Evolutionary conservation across 371 early-diverging fungal species (phyloP), one percentile per base, ranked within the genome.

Genomic region (Rhizomucor pusillus): DNA sequence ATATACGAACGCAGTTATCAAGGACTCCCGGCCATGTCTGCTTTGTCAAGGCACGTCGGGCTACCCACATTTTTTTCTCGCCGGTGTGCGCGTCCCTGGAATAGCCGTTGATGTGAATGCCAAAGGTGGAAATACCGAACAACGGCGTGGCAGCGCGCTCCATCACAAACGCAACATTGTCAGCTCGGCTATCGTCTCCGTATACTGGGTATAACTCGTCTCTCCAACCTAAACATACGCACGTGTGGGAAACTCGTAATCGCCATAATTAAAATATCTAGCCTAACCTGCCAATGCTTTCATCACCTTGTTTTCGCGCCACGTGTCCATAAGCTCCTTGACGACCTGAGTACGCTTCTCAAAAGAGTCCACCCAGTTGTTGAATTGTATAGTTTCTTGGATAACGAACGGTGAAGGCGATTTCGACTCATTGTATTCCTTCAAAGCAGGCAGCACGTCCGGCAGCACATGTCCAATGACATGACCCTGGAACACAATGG

Each of bases 21-120:
- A 95, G 66, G 61, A 84, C 61, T 1, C 90, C 90, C 0, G 96
- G 94, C 79, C 90, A 95, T 2, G 93, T 94, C 16, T 74, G 90
- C 59, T 97, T 97, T 5, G 84, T 83, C 20, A 57, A 29, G 9
- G 90, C 79, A 10, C 95, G 81, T 59, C 81, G 71, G 2, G 91
- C 95, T 9, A 94, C 77, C 95, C 98, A 96, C 86, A 96, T 82
- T 10, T 82, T 73, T 5, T 88, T 60, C 0, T 60, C 43, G 0
- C 84, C 85, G 6, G 58, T 62, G 29, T 3, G 7, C 0, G 64
- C 43, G 0, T 56, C 50, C 14, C 60, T 65, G 2, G 76, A 72
- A 65, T 75, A 92, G 0, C 86, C 93, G 66, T 91, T 95, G 40
- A 95, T 37, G 65, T 95, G 95, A 16, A 85, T 86, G 19, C 92